These are phyloP conservation scores for Cruciata laevipes DNA, from an alignment of 257 asterid genomes.

Conservation along the genomic window DNA sequence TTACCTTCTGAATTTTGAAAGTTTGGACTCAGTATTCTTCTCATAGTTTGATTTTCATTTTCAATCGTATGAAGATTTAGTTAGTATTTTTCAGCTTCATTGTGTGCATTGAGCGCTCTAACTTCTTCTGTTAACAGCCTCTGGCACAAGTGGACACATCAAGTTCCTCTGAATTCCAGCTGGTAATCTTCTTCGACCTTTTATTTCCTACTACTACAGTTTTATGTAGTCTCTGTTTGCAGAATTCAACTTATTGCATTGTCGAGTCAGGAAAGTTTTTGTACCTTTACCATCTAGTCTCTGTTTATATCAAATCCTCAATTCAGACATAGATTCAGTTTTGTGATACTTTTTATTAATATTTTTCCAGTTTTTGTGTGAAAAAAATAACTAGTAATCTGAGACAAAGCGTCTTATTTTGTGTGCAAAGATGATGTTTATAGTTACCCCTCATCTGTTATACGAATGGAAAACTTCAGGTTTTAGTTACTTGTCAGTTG, in stretches of 20 bases:
- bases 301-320: neutral
- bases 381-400: neutral
- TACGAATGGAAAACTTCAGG: neutral
- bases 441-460: neutral
- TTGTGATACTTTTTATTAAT: neutral
- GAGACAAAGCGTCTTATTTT: neutral
- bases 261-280: neutral
- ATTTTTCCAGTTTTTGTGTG: neutral
- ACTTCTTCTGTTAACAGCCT: constrained; percentile 39
- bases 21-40: neutral
- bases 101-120: neutral
- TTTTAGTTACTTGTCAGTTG: neutral
- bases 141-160: constrained; percentile 75
- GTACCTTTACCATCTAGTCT: neutral
- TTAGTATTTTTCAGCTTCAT: neutral
- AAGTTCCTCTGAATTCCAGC: constrained; percentile 64
- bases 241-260: neutral
- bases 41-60: neutral
- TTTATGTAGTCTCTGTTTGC: neutral
- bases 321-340: neutral
- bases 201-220: neutral
- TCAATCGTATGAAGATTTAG: neutral
- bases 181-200: constrained; percentile 38
- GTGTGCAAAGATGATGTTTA: neutral
- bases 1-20: neutral